Evolutionary conservation across 2,329 filamentous ascomycete species (phyloP), one percentile per base, ranked within the genome.

Genomic region (Hyphodiscus sp.): DNA sequence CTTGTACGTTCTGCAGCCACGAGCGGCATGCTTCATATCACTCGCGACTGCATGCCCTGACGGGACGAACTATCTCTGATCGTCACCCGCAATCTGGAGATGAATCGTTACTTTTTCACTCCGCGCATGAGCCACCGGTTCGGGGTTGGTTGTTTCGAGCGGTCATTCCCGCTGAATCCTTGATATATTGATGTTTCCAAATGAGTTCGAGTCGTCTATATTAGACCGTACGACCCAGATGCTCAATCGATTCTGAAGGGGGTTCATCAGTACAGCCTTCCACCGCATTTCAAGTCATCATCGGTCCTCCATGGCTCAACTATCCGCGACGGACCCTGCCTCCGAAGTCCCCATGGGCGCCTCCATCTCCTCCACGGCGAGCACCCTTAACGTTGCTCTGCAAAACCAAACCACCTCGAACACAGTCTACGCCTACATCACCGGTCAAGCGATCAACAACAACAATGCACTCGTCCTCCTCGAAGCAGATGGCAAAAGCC

Each of bases 371-470:
- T 26, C 23, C 8, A 26, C 46, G 8, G 30, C 46, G 18, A 41
- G 7, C 9, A 60, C 59, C 20, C 71, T 89, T 45, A 73, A 79
- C 49, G 76, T 90, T 54, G 76, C 79, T 11, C 70, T 91, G 19
- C 73, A 78, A 61, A 91, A 91, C 71, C 79, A 80, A 61, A 86
- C 85, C 1, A 71, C 71, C 29, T 83, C 84, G 1, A 70, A 73
- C 50, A 77, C 70, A 33, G 78, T 83, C 44, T 89, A 81, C 63
- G 86, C 83, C 19, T 86, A 88, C 67, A 78, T 94, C 63, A 91
- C 84, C 1, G 87, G 87, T 19, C 74, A 76, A 18, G 81, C 82
- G 30, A 65, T 85, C 45, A 76, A 82, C 65, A 78, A 79, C 18
- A 76, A 78, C 65, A 80, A 81, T 61, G 74, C 74, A 15, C 74